Evolutionary conservation across 1,284 basidiomycete genomes (phyloP), one percentile per base, ranked within the genome.

Genomic region (Schizopora paradoxa): DNA sequence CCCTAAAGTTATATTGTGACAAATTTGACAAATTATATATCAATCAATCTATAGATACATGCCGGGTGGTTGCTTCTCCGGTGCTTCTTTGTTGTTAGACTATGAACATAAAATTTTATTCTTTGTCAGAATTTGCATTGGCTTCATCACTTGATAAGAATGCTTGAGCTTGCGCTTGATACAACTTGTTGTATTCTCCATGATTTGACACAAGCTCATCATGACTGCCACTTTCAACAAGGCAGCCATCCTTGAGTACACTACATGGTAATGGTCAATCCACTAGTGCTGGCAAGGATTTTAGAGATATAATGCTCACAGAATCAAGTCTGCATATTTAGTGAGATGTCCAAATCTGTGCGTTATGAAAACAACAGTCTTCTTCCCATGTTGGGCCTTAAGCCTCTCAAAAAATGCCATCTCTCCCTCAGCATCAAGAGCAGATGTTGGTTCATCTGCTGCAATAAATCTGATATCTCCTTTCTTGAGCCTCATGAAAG

Each of bases 181-280:
- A 42, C 21, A 53, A 25, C 16, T 23, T 42, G 18, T 16, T 28
- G 31, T 53, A 53, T 36, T 51, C 48, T 16, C 51, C 51, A n/a
- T 44, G 25, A 14, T 33, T 29, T 13, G 39, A 34, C 16, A 53
- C 23, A 16, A 53, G 42, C 21, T 53, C 51, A 13, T 47, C 34
- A 26, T 53, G 51, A 2, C 45, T 51, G 7, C 51, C 51, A 11
- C 37, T 29, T 21, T 53, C 51, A 4, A 43, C 26, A 8, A 53
- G 32, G 11, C 25, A 28, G 18, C 51, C 47, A 26, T 39, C 45
- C 16, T 46, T 46, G 27, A 46, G 75, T 22, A 31, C 45, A 45
- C 14, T 36, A 37, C 13, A 11, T 3, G 16, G 3, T 22, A 16
- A 35, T 10, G 22, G 33, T 35, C 33, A 35, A 22, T 22, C 8